Percentiles rank a stretch among this genome's conserved stretches.
These are phyloP conservation scores for Puccinia coronata DNA, from an alignment of 1,284 basidiomycete species.

Conservation along the genomic window DNA sequence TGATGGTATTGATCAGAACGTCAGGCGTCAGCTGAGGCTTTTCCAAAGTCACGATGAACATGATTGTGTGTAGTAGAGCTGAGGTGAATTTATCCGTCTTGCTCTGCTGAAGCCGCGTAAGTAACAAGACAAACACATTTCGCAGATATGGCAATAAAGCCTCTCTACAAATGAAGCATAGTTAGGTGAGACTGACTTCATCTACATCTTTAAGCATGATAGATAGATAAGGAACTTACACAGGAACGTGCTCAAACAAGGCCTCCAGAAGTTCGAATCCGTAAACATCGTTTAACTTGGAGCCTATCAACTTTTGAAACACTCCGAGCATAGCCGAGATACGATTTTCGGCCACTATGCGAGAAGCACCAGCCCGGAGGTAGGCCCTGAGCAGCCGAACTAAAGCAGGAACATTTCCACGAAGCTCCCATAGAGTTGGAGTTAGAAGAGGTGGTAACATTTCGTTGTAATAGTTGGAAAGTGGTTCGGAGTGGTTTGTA, in stretches of 20 bases:
- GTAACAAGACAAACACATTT: slow-evolving; percentile 74
- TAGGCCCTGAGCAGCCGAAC: slow-evolving; percentile 86
- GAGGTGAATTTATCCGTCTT: slow-evolving; percentile 89
- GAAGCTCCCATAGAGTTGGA: slow-evolving; percentile 85
- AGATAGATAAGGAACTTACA: slow-evolving; percentile 11
- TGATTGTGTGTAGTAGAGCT: slow-evolving; percentile 76
- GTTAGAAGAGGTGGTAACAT: slow-evolving; percentile 82
- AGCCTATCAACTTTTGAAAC: slow-evolving; percentile 85
- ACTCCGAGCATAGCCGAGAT: slow-evolving; percentile 81
- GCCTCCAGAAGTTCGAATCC: slow-evolving; percentile 86
- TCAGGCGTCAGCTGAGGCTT: slow-evolving; percentile 72
- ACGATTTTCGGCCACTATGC: slow-evolving; percentile 75
- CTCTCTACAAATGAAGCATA: slow-evolving; percentile 61
- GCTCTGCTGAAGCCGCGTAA: slow-evolving; percentile 80
- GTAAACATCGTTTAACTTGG: slow-evolving; percentile 83
- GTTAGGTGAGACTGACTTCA: not conserved
- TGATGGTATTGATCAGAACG: slow-evolving; percentile 73
- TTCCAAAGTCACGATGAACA: slow-evolving; percentile 73
- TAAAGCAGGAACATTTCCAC: slow-evolving; percentile 92
- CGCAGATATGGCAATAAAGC: slow-evolving; percentile 74
- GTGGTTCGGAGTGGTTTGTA: slow-evolving; percentile 57
- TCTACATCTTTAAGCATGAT: not conserved
- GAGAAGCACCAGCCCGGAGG: slow-evolving; percentile 69
- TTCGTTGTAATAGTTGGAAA: slow-evolving; percentile 76
- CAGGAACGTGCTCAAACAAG: slow-evolving; percentile 66